Conservation (phyloP, 2,329 filamentous ascomycete species). For the Akanthomyces muscarius region DNA sequence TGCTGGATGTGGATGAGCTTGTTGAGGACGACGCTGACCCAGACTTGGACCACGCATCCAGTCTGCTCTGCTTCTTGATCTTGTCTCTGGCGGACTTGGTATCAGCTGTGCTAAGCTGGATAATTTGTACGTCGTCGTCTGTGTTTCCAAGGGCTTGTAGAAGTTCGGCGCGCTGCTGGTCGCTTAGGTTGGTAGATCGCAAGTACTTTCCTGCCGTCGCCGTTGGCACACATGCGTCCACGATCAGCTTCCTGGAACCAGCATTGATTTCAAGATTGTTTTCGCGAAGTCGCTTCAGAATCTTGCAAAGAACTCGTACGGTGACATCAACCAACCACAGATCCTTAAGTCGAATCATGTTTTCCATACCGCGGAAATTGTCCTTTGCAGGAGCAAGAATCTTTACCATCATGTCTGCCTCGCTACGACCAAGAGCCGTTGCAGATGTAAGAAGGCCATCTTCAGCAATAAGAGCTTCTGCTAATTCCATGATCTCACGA, state of each 20-base stretch:
- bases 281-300: constrained; percentile 76
- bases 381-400: constrained; percentile 39
- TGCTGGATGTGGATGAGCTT: constrained; percentile 19
- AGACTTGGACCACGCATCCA: constrained; percentile 61
- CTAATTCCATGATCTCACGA: constrained; percentile 90
- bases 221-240: constrained; percentile 60
- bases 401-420: constrained; percentile 37
- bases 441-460: constrained; percentile 79
- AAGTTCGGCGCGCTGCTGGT: constrained; percentile 81
- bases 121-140: constrained; percentile 50
- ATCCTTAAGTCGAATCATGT: constrained; percentile 88
- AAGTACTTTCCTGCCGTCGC: constrained; percentile 50
- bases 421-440: constrained; percentile 30
- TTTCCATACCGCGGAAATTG: constrained; percentile 65
- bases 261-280: constrained; percentile 67
- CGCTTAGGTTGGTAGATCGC: constrained; percentile 73
- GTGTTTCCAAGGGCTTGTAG: constrained; percentile 59
- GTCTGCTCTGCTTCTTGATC: constrained; percentile 53
- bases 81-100: constrained; percentile 30
- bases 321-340: constrained; percentile 78
- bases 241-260: constrained; percentile 57
- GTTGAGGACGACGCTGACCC: constrained; percentile 27
- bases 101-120: constrained; percentile 37
- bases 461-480: constrained; percentile 77
- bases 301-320: constrained; percentile 77